Base-by-base conservation (phyloP, 2,329 filamentous ascomycete species). In the Xylariaceae sp. region DNA sequence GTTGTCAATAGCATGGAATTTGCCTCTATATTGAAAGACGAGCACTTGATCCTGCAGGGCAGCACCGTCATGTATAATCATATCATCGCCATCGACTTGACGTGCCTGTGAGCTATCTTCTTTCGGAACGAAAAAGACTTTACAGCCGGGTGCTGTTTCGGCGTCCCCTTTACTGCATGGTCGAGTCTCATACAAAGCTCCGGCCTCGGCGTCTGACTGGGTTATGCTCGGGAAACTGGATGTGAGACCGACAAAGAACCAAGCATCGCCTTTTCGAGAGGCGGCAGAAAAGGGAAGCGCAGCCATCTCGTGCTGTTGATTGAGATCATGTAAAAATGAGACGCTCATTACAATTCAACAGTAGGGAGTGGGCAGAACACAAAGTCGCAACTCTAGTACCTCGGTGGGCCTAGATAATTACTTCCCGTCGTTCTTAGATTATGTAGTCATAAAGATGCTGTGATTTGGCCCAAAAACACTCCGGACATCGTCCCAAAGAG, bases 1-100 rank as follows among this genome's bases (percentile, higher is more conserved):
- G 67, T 86, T 82, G 47, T 87, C 82, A 19, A 86, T 68, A 0
- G 83, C 84, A 55, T 86, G 76, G n/a, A 86, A 70, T 48, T 76
- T 80, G 3, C 76, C 79, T 41, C 73, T 75, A 55, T 83, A 83
- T 52, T 73, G 73, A 50, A 86, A 87, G 0, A 87, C 72, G 16
- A 87, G 68, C 0, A 86, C 79, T 56, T 86, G 82, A 44, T 84
- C 72, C 37, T 69, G 72, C 45, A 82, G 48, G 6, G 47, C 46
- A 16, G 43, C 64, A 7, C 58, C 56, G 20, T 63, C 61, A 2
- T 50, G 45, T 2, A 43, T 45, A 4, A 54, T 57, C 10, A 64
- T 48, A 0, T 59, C 63, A 6, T 71, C 66, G 0, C 61, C 60
- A 1, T 65, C 55, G 3, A 70, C 47, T 45, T 70, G 70, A 1